Base-by-base conservation (phyloP, 768 basidiomycete genomes). In the Tubosaeta brunneosetosa region DNA sequence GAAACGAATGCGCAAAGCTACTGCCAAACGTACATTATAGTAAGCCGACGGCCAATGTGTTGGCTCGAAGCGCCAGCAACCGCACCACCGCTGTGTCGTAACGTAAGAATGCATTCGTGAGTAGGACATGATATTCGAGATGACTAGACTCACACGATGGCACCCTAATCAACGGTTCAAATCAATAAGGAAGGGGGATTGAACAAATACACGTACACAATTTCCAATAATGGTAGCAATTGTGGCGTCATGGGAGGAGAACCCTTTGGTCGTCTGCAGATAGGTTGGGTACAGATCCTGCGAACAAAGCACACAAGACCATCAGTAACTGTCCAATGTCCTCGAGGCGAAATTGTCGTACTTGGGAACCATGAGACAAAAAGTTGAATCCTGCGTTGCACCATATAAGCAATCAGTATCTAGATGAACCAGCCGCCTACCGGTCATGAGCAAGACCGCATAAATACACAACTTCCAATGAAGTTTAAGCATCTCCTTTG, bases 401-500 rank as follows among this genome's bases (percentile, higher is more conserved):
- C 11, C 6, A 34, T 10, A 41, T 49, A 25, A 60, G 13, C 34
- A 19, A 14, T 14, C 9, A 14, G 14, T 8, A 34, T 11, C 10
- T 11, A 2, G 37, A 38, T 6, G 17, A 9, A 6, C 0, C 17
- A 40, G 4, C 12, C 12, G 60, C 64, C 44, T 36, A 73, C 73
- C 74, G 2, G 85, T 83, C 88, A 93, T 90, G 50, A 94, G 77
- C 44, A 92, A 71, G 17, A 94, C 78, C 1, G 88, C 87, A 61
- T 94, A 94, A 46, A 94, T 82, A 64, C 88, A 91, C 32, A 88
- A 65, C 12, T 83, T 57, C 92, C 91, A 95, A 64, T 97, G 90
- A 12, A 61, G 68, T 72, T 81, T 89, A 29, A 94, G 71, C 91
- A 94, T 95, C 50, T 71, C 73, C 52, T 78, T 75, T 0, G 83